These are phyloP conservation scores for Colletotrichum sp. DNA, from an alignment of 2,329 filamentous ascomycete genomes.

Conservation along the genomic window DNA sequence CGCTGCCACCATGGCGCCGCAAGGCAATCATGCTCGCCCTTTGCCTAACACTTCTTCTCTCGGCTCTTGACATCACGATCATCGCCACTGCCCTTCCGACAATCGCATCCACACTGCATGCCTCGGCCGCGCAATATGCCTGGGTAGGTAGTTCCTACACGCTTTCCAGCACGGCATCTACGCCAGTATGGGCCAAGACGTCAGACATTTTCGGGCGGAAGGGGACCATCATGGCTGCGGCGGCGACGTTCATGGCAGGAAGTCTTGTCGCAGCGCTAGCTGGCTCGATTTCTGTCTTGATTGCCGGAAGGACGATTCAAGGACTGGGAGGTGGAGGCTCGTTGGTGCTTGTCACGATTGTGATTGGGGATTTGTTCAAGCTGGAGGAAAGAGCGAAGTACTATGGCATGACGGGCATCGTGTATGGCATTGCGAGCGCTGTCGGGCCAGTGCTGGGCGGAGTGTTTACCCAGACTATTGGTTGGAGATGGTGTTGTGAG, in stretches of 20 bases:
- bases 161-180: slow-evolving; percentile 58
- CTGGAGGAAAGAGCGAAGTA: slow-evolving; percentile 40
- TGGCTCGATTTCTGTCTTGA: slow-evolving; percentile 25
- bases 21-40: slow-evolving; percentile 17
- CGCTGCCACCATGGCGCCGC: background rate
- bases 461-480: slow-evolving; percentile 59
- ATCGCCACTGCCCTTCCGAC: slow-evolving; percentile 32
- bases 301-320: slow-evolving; percentile 36
- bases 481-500: slow-evolving; percentile 60
- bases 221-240: slow-evolving; percentile 37
- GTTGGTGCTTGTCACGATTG: slow-evolving; percentile 39
- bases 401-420: slow-evolving; percentile 62
- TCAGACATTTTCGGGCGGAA: slow-evolving; percentile 48
- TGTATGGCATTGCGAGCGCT: slow-evolving; percentile 60
- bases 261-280: background rate
- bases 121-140: slow-evolving; percentile 28
- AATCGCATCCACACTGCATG: slow-evolving; percentile 25
- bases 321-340: slow-evolving; percentile 41
- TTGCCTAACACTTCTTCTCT: slow-evolving; percentile 29
- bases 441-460: slow-evolving; percentile 64
- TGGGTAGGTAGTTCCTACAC: slow-evolving; percentile 32
- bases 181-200: slow-evolving; percentile 69
- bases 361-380: slow-evolving; percentile 41
- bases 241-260: slow-evolving; percentile 35
- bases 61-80: slow-evolving; percentile 31